Evolutionary conservation across 441 rosid species (phyloP).

Genomic region (Eutrema salsugineum): DNA sequence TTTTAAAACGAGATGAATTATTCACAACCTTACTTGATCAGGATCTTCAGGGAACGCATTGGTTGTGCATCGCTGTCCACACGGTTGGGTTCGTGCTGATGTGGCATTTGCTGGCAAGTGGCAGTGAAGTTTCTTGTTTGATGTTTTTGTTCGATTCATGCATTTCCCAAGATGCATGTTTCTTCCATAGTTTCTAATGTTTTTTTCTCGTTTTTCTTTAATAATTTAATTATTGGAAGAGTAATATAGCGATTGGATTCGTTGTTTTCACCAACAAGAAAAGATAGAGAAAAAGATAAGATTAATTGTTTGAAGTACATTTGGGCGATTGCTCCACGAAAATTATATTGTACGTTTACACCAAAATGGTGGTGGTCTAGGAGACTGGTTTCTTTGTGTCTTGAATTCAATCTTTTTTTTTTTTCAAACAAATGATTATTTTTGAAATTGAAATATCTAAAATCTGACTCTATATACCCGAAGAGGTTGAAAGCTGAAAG

Average conservation of each 20-base stretch:
- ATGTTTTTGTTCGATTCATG: constrained; percentile 26
- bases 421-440: no score
- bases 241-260: neutral
- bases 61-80: constrained; percentile 36
- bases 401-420: no score
- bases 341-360: neutral
- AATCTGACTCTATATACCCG: no score
- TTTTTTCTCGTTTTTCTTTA: neutral
- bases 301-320: neutral
- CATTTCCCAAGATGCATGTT: constrained; percentile 30
- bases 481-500: no score
- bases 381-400: no score
- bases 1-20: neutral
- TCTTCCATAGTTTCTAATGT: neutral
- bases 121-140: constrained; percentile 32
- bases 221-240: neutral
- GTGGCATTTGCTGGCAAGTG: constrained; percentile 32
- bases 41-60: neutral
- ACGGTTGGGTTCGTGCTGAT: constrained; percentile 31
- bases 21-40: constrained; percentile 6
- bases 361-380: no score
- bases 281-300: neutral
- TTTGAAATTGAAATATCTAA: no score
- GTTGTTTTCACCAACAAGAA: neutral
- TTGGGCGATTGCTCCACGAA: neutral